A percentile compares a stretch with the other conserved stretches of the same genome.
Conservation (phyloP, 2,329 filamentous ascomycete genomes). For the Celoporthe dispersa region DNA sequence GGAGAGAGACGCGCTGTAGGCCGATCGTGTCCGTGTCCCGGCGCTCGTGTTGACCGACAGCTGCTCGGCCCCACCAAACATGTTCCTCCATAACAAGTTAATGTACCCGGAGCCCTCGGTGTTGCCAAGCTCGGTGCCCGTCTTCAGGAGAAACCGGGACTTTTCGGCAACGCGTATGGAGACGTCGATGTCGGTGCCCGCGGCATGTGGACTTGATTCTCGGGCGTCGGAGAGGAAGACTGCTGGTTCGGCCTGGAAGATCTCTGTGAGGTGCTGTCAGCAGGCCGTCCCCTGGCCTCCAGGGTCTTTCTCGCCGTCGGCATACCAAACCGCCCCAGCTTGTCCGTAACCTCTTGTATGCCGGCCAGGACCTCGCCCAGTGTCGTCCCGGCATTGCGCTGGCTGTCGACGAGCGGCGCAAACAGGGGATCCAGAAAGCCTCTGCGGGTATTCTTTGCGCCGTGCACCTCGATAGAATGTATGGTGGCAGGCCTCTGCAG, state of each 20-base stretch:
- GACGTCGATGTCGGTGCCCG: conserved; percentile 79
- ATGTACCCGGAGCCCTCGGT: conserved; percentile 92
- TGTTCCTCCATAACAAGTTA: conserved; percentile 84
- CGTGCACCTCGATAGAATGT: conserved; percentile 81
- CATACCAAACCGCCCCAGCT: conserved; percentile 80
- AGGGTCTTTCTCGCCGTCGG: conserved; percentile 5
- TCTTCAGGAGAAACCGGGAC: conserved; percentile 84
- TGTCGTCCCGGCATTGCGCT: conserved; percentile 71
- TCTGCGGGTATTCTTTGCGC: conserved; percentile 80
- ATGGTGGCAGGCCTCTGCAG: conserved; percentile 86
- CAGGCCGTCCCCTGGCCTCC: not conserved
- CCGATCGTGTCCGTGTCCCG: conserved; percentile 87
- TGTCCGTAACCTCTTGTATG: conserved; percentile 71
- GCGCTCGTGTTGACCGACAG: conserved; percentile 85
- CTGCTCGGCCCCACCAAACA: conserved; percentile 92
- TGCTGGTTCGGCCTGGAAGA: conserved; percentile 82
- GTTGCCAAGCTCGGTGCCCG: conserved; percentile 92
- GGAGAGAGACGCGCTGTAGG: conserved; percentile 85
- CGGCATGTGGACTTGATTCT: conserved; percentile 68
- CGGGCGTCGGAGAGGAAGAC: conserved; percentile 81
- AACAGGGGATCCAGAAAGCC: conserved; percentile 84
- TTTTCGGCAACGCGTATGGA: conserved; percentile 79
- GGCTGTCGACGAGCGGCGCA: conserved; percentile 73
- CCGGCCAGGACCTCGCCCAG: conserved; percentile 78
- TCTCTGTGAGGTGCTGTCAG: conserved; percentile 57